These are phyloP conservation scores for Fusarium sp. DNA, from an alignment of 2,329 filamentous ascomycete species.

Conservation along the genomic window DNA sequence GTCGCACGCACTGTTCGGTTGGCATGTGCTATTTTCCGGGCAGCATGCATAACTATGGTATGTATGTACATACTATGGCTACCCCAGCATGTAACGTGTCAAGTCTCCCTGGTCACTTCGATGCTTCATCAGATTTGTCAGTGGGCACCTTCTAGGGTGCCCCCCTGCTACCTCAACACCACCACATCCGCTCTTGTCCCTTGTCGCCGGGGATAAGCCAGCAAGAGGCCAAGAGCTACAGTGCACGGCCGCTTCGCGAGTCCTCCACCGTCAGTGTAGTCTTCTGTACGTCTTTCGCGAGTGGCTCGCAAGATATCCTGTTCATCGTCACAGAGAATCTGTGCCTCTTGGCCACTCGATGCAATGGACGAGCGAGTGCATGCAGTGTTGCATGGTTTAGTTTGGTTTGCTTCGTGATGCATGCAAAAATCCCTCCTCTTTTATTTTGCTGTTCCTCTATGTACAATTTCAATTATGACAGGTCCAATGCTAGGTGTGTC, in stretches of 20 bases:
- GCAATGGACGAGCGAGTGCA: not conserved
- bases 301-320: slow-evolving; percentile 8
- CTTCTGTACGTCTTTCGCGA: slow-evolving; percentile 1
- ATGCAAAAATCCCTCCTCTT: slow-evolving; percentile 16
- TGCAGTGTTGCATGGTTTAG: not conserved
- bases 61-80: not conserved
- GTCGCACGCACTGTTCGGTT: slow-evolving; percentile 9
- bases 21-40: slow-evolving; percentile 1
- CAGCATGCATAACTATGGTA: not conserved
- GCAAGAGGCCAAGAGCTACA: not conserved
- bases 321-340: not conserved
- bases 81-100: slow-evolving; percentile 37
- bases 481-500: not conserved
- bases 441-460: slow-evolving; percentile 15
- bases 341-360: slow-evolving; percentile 9
- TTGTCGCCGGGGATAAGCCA: slow-evolving; percentile 36
- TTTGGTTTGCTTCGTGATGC: not conserved
- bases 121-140: slow-evolving; percentile 31
- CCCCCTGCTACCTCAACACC: slow-evolving; percentile 29
- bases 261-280: slow-evolving; percentile 20
- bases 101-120: slow-evolving; percentile 33
- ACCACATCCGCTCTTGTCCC: slow-evolving; percentile 2
- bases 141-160: slow-evolving; percentile 6
- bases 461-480: slow-evolving; percentile 20
- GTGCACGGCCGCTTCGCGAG: slow-evolving; percentile 18